Base-by-base conservation (phyloP, 2,329 filamentous ascomycete species). In the Fonsecaea pugnacius region DNA sequence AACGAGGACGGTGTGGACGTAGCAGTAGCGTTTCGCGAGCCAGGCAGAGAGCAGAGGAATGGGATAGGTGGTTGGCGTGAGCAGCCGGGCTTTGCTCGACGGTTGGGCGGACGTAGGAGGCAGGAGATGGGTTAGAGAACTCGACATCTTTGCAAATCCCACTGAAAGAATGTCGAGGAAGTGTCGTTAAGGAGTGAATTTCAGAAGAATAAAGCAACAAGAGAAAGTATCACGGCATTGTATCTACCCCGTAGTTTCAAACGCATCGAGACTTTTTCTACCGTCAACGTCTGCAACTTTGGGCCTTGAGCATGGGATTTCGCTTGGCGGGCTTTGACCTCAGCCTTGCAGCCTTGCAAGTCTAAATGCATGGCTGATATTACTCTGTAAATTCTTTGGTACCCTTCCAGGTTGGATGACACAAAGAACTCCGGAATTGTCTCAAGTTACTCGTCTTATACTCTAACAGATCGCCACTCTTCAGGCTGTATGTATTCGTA, bases 1-100 rank as follows among this genome's bases (percentile, higher is more conserved):
- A 33, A 96, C 81, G 10, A 92, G 77, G 30, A 84, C 76, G 0
- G 91, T 89, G 70, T 96, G 90, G 21, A 87, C 76, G 72, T 91
- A 83, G 12, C 88, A 85, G 73, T 89, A 84, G 24, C 84, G 74
- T 57, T 77, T 80, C 2, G 85, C 82, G 21, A 79, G 67, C n/a
- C 78, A 73, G 27, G 77, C 82, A 32, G 79, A 72, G 54, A 84
- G 78, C 66, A 82, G 76, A 60, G 79, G 75, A 65, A 84, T 77
- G 38, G 84, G 79, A 12, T 65, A 43, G 3, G 70, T 72, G 18
- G 67, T 67, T 8, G 70, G 70, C 16, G 55, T 71, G 32, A 71
- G 64, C 5, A 70, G 65, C 8, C 68, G 70, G n/a, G 64, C 53
- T 36, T 46, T 56, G 14, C 32, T 27, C 24, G 58, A 52, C 10